Evolutionary conservation across 1,284 basidiomycete species (phyloP).

Genomic region (Melampsora americana): DNA sequence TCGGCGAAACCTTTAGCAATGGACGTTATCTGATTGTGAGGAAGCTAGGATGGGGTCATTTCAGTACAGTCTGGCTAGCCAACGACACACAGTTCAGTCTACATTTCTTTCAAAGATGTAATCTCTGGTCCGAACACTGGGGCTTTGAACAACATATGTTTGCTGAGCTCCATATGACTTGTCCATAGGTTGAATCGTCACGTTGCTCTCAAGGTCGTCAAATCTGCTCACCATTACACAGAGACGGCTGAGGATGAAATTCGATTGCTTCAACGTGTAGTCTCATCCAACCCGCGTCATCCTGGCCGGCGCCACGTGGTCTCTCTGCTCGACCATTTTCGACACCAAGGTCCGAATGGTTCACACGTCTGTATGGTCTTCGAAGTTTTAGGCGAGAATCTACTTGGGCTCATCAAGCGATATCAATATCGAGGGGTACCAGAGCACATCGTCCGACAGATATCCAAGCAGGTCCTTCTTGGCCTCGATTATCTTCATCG

Average conservation of each 20-base stretch:
- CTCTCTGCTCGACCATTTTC: conserved; percentile 93
- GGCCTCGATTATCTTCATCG: conserved; percentile 97
- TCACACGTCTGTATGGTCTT: conserved; percentile 99
- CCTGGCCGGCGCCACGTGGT: conserved; percentile 64
- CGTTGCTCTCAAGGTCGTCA: conserved; percentile 98
- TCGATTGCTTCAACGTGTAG: conserved; percentile 91
- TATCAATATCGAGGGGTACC: conserved; percentile 94
- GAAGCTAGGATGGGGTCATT: conserved; percentile 98
- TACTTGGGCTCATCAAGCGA: conserved; percentile 95
- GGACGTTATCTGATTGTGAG: conserved; percentile 85
- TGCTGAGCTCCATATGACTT: conserved; percentile 45
- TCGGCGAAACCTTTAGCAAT: conserved; percentile 86
- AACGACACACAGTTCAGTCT: conserved; percentile 50
- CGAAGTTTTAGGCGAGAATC: conserved; percentile 94
- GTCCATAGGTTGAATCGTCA: conserved; percentile 77
- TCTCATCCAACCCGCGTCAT: conserved; percentile 69
- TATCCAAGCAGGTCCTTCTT: conserved; percentile 91
- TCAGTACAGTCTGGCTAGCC: conserved; percentile 60
- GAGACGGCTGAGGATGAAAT: conserved; percentile 98
- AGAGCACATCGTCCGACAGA: conserved; percentile 88
- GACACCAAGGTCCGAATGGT: conserved; percentile 92
- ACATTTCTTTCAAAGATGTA: conserved; percentile 4
- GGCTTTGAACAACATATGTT: conserved; percentile 11
- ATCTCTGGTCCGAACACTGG: background rate
- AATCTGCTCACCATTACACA: conserved; percentile 93